Conservation (phyloP, 768 basidiomycete genomes). For the Podaxis rugospora region DNA sequence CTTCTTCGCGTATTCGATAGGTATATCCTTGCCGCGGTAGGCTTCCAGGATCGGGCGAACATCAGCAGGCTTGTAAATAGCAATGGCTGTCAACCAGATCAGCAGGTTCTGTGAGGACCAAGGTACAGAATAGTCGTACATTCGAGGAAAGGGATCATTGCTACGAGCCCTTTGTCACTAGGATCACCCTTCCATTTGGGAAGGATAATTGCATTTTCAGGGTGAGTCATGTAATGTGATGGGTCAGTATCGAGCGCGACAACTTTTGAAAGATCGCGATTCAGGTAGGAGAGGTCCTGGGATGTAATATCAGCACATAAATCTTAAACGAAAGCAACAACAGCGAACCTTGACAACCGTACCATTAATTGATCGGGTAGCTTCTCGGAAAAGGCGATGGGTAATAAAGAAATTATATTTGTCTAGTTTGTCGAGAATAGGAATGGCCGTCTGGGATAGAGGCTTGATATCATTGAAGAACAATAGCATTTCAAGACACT, state of each 20-base stretch:
- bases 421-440: slow-evolving; percentile 91
- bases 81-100: slow-evolving; percentile 59
- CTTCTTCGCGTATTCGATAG: slow-evolving; percentile 82
- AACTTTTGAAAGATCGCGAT: slow-evolving; percentile 89
- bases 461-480: slow-evolving; percentile 3
- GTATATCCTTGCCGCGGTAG: slow-evolving; percentile 86
- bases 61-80: slow-evolving; percentile 83
- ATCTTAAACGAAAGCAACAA: not conserved
- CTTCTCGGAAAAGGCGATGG: slow-evolving; percentile 91
- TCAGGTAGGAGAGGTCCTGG: slow-evolving; percentile 89
- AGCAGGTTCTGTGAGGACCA: not conserved
- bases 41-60: slow-evolving; percentile 83
- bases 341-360: slow-evolving; percentile 74
- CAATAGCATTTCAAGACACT: slow-evolving; percentile 24
- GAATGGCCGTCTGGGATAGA: slow-evolving; percentile 67
- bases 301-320: not conserved
- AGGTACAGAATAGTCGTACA: slow-evolving; percentile 36
- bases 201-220: slow-evolving; percentile 83
- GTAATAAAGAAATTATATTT: slow-evolving; percentile 86
- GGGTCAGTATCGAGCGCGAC: slow-evolving; percentile 81
- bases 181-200: slow-evolving; percentile 84
- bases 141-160: slow-evolving; percentile 97
- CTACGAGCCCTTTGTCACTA: slow-evolving; percentile 66
- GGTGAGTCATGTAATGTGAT: slow-evolving; percentile 74
- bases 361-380: slow-evolving; percentile 79